phyloP scores from a whole-genome alignment of 2,329 filamentous ascomycete genomes.

The Ambrosiella cleistominuta region DNA sequence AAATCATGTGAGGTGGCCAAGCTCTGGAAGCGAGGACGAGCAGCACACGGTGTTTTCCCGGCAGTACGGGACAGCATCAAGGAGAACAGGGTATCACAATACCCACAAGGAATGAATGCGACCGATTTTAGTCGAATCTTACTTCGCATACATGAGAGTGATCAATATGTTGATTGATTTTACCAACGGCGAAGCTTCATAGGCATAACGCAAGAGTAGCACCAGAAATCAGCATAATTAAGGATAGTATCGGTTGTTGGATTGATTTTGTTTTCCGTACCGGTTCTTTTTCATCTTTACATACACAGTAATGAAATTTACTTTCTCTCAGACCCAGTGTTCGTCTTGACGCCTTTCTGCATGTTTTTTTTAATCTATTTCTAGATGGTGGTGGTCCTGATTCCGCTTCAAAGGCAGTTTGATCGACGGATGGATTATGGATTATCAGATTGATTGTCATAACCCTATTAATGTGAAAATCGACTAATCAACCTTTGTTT shows the following conservation, averaged over 20 bases:
- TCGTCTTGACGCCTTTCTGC: background rate
- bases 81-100: too few relatives aligned
- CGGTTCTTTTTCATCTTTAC: background rate
- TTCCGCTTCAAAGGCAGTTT: background rate
- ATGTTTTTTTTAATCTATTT: background rate
- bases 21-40: background rate
- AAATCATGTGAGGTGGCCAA: constrained; percentile 4
- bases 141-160: too few relatives aligned
- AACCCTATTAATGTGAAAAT: background rate
- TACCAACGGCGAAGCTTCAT: too few relatives aligned
- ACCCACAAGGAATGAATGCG: too few relatives aligned
- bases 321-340: background rate
- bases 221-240: background rate
- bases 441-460: background rate
- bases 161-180: too few relatives aligned
- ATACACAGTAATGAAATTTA: background rate
- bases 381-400: background rate
- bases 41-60: background rate
- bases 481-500: background rate
- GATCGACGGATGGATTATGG: background rate
- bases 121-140: too few relatives aligned
- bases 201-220: too few relatives aligned
- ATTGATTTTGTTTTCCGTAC: background rate
- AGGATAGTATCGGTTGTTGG: background rate
- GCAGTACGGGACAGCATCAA: too few relatives aligned